A percentile compares a stretch with the other conserved stretches of the same genome.
Conservation (phyloP, 2,329 filamentous ascomycete species). For the Fusarium brachygibbosum region DNA sequence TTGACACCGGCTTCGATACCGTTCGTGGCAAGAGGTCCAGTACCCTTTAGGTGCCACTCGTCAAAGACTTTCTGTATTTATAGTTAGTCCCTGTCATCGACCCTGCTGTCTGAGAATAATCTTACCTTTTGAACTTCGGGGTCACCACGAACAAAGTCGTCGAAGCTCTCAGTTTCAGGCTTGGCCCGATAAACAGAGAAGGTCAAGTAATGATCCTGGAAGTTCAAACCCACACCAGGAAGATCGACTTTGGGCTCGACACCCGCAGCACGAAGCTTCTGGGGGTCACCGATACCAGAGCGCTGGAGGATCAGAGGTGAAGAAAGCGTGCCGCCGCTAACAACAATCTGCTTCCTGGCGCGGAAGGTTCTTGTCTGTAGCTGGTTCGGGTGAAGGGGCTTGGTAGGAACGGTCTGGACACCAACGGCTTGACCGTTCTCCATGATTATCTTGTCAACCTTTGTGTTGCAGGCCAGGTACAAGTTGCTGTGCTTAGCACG, state of each 20-base stretch:
- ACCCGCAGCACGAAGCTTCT: slow-evolving; percentile 76
- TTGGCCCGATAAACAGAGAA: slow-evolving; percentile 80
- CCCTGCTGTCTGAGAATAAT: background rate
- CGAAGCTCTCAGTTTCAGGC: slow-evolving; percentile 81
- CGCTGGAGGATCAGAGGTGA: slow-evolving; percentile 82
- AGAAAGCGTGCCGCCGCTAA: slow-evolving; percentile 79
- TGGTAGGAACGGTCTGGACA: slow-evolving; percentile 77
- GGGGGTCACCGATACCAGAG: slow-evolving; percentile 78
- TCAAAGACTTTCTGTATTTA: slow-evolving; percentile 70
- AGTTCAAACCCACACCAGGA: slow-evolving; percentile 80
- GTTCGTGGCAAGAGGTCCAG: slow-evolving; percentile 81
- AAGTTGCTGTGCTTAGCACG: slow-evolving; percentile 77
- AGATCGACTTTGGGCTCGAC: slow-evolving; percentile 78
- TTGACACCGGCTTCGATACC: slow-evolving; percentile 86
- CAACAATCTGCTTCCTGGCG: slow-evolving; percentile 80
- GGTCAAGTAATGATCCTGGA: slow-evolving; percentile 81
- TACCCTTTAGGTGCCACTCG: slow-evolving; percentile 84
- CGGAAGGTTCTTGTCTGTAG: slow-evolving; percentile 69
- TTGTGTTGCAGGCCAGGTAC: slow-evolving; percentile 80
- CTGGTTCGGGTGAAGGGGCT: slow-evolving; percentile 71
- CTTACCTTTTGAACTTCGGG: slow-evolving; percentile 76
- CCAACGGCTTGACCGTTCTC: slow-evolving; percentile 79
- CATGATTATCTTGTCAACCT: slow-evolving; percentile 81
- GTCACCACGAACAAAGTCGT: slow-evolving; percentile 82
- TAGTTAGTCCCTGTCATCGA: background rate